These are phyloP conservation scores for Diaporthe vexans DNA, from an alignment of 2,329 filamentous ascomycete species.

Conservation along the genomic window DNA sequence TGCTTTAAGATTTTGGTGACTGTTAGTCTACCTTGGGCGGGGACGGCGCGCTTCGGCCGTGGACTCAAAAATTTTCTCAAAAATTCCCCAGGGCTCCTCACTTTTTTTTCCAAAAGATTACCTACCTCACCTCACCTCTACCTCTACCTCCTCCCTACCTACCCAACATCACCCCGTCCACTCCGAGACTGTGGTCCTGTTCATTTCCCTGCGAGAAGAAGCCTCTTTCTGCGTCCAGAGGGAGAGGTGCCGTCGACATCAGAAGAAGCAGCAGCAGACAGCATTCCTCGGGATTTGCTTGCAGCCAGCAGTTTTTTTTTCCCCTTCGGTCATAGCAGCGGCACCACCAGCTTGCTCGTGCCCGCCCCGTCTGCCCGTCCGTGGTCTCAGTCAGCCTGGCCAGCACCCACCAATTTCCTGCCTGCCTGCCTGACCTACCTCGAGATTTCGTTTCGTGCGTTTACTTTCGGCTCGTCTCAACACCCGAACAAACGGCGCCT, in stretches of 20 bases:
- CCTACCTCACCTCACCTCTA: slow-evolving; percentile 6
- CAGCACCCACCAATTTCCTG: slow-evolving; percentile 21
- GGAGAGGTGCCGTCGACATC: neutral
- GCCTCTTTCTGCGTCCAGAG: slow-evolving; percentile 17
- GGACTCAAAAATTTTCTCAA: slow-evolving; percentile 21
- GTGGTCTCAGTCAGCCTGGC: slow-evolving; percentile 29
- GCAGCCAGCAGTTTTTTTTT: slow-evolving; percentile 29
- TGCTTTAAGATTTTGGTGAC: slow-evolving; percentile 29
- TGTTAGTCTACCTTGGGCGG: slow-evolving; percentile 22
- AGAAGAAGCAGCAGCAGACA: slow-evolving; percentile 5
- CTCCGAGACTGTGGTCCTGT: slow-evolving; percentile 26
- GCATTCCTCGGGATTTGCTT: slow-evolving; percentile 29
- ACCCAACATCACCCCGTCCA: slow-evolving; percentile 28
- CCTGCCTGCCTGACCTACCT: slow-evolving; percentile 22
- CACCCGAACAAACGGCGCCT: slow-evolving; percentile 14
- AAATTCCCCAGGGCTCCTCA: slow-evolving; percentile 28
- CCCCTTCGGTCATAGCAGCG: slow-evolving; percentile 4
- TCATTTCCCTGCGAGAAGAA: slow-evolving; percentile 8
- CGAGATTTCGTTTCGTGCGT: slow-evolving; percentile 12
- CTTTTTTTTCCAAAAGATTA: slow-evolving; percentile 22
- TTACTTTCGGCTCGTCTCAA: slow-evolving; percentile 22
- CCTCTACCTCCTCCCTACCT: slow-evolving; percentile 24
- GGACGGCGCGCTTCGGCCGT: neutral
- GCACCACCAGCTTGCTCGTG: slow-evolving; percentile 29
- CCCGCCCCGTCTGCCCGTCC: slow-evolving; percentile 16